Conservation (phyloP, 495 filamentous ascomycete species). For the Bacidia rubella region DNA sequence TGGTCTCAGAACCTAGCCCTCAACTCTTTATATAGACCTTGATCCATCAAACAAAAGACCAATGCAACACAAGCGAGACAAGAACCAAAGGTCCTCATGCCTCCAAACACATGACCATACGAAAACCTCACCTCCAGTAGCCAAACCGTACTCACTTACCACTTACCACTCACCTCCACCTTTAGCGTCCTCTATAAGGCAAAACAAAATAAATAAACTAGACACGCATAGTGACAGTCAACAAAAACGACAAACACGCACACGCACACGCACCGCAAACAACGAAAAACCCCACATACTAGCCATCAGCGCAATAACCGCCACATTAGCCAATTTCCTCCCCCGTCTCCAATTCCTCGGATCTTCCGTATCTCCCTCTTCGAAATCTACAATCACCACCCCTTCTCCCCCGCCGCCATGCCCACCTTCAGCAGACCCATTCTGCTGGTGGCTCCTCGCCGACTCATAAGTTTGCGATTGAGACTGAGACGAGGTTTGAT, state of each 20-base stretch:
- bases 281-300: conserved; percentile 11
- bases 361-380: conserved; percentile 25
- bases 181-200: no score
- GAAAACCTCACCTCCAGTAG: no score
- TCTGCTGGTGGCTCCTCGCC: conserved; percentile 3
- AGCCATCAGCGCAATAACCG: conserved; percentile 29
- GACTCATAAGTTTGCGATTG: conserved; percentile 4
- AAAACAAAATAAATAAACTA: no score
- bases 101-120: no score
- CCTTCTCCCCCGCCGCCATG: not conserved
- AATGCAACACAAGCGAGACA: no score
- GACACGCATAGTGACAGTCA: not conserved
- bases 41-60: no score
- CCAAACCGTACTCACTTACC: no score
- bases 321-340: conserved; percentile 27
- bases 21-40: no score
- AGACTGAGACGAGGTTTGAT: no score
- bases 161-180: no score
- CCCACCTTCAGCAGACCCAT: not conserved
- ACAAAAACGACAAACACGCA: not conserved
- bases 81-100: no score
- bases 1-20: no score
- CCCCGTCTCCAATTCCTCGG: conserved; percentile 24
- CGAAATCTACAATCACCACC: conserved; percentile 22
- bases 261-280: not conserved